Evolutionary conservation across 306 rosid species (phyloP).

Genomic region (Vigna unguiculata): DNA sequence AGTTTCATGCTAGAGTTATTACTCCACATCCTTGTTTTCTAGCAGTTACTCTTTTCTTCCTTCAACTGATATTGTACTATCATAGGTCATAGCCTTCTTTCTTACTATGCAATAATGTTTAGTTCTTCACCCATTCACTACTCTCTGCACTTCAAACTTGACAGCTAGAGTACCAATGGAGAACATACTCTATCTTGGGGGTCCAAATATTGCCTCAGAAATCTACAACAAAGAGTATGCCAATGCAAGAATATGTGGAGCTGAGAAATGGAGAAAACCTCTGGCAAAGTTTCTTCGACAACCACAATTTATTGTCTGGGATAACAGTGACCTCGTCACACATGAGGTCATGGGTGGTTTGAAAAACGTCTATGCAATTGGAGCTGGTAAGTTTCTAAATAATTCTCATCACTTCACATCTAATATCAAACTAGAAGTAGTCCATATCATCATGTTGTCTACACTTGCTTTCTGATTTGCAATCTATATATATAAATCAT

Average conservation of each 20-base stretch:
- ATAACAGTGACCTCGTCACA: slow-evolving; percentile 90
- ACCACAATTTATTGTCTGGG: slow-evolving; percentile 93
- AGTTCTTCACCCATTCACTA: slow-evolving; percentile 14
- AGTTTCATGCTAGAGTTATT: background rate
- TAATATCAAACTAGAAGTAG: background rate
- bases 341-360: slow-evolving; percentile 99
- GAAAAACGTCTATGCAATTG: slow-evolving; percentile 95
- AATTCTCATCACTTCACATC: background rate
- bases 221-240: slow-evolving; percentile 94
- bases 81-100: slow-evolving; percentile 17
- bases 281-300: slow-evolving; percentile 88
- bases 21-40: background rate
- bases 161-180: slow-evolving; percentile 85
- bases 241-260: slow-evolving; percentile 96
- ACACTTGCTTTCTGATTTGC: slow-evolving; percentile 31
- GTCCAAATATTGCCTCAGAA: slow-evolving; percentile 95
- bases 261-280: slow-evolving; percentile 93
- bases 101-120: background rate
- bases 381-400: slow-evolving; percentile 71
- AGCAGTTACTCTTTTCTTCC: slow-evolving; percentile 18
- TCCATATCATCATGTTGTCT: slow-evolving; percentile 6
- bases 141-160: slow-evolving; percentile 27
- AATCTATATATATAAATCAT: background rate
- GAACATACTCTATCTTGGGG: slow-evolving; percentile 93
- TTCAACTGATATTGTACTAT: slow-evolving; percentile 19